Percentiles rank a stretch among this genome's conserved stretches.
These are phyloP conservation scores for Aureobasidium vineae DNA, from an alignment of 2,329 filamentous ascomycete genomes.

Conservation along the genomic window DNA sequence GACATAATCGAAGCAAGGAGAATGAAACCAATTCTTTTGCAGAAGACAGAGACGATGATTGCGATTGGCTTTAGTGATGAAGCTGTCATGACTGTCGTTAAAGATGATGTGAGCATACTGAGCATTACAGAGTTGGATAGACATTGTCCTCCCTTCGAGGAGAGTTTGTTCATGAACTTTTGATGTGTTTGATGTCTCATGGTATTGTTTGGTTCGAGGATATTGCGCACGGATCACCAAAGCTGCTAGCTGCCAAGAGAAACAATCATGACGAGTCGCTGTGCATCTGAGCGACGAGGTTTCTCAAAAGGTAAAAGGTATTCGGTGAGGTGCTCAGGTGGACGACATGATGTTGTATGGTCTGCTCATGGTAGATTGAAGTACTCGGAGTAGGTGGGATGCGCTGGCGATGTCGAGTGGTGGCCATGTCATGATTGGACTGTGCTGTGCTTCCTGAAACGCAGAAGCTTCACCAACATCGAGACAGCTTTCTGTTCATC, in stretches of 20 bases:
- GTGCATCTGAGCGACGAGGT: not conserved
- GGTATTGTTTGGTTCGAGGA: not conserved
- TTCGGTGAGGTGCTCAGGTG: not conserved
- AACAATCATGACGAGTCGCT: not conserved
- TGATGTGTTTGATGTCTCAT: not conserved
- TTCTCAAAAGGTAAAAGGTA: not conserved
- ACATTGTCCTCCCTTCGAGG: no score
- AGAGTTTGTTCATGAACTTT: not conserved
- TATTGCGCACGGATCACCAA: not conserved
- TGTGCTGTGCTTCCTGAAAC: not conserved
- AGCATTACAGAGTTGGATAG: not conserved
- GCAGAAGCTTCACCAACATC: no score
- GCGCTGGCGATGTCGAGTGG: not conserved
- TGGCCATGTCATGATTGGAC: not conserved
- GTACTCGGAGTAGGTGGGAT: not conserved
- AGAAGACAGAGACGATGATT: not conserved
- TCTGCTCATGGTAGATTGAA: not conserved
- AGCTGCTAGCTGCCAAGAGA: not conserved
- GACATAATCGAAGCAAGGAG: slow-evolving; percentile 11
- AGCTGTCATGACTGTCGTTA: not conserved
- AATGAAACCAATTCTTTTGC: not conserved
- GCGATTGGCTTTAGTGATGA: not conserved
- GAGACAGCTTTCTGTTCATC: slow-evolving; percentile 10
- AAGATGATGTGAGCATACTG: not conserved
- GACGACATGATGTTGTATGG: not conserved